Conservation (phyloP, 495 filamentous ascomycete genomes). For the Penicillium verhagenii region DNA sequence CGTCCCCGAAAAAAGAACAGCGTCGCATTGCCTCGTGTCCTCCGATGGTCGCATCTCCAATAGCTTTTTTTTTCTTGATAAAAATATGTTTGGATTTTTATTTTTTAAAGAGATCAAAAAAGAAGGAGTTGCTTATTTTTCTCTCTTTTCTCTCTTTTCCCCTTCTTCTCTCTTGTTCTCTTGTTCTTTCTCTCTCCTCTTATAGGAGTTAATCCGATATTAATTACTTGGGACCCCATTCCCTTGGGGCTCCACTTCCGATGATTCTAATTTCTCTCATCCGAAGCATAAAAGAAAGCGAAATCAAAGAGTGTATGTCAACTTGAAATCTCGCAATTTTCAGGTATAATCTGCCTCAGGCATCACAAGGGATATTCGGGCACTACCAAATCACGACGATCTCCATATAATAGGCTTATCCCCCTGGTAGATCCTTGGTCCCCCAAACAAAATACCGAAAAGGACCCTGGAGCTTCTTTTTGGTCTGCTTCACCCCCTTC, state of each 20-base stretch:
- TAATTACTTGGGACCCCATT: conserved; percentile 3
- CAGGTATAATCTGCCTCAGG: conserved; percentile 12
- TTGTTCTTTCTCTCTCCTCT: not conserved
- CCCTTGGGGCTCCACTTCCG: conserved; percentile 2
- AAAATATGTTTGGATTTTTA: too few relatives aligned
- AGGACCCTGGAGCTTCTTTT: not conserved
- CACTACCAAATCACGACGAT: not conserved
- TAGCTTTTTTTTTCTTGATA: conserved; percentile 5
- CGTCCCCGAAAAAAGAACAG: conserved; percentile 24
- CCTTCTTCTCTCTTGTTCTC: not conserved
- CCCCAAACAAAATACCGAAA: not conserved
- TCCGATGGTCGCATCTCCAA: conserved; percentile 37
- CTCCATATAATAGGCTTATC: conserved; percentile 9
- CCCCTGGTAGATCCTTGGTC: conserved; percentile 12
- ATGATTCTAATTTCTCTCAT: not conserved
- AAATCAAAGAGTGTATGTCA: too few relatives aligned
- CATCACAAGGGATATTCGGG: conserved; percentile 7
- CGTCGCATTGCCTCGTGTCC: conserved; percentile 36
- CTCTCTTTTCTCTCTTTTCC: not conserved
- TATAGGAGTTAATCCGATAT: not conserved
- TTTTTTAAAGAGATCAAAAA: too few relatives aligned
- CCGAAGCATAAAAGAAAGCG: conserved; percentile 12
- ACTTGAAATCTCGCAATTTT: too few relatives aligned
- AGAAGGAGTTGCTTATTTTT: too few relatives aligned
- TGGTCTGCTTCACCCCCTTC: not conserved